Percentiles rank a stretch among this genome's conserved stretches.
Conservation (phyloP, 2,329 filamentous ascomycete genomes). For the Helminthosporium solani region DNA sequence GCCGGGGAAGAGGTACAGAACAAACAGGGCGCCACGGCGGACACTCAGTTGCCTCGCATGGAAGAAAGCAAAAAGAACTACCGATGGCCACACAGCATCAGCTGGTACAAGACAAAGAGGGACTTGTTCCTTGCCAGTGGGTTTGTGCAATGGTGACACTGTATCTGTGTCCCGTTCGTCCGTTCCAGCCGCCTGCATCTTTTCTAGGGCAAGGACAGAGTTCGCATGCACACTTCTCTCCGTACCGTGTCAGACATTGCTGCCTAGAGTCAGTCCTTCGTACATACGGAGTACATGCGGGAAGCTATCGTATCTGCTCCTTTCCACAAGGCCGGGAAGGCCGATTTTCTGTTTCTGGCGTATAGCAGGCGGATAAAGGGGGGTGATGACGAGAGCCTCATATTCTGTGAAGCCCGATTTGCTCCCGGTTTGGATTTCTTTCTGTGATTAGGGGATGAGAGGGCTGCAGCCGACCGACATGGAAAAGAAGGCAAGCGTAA, state of each 20-base stretch:
- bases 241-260: constrained; percentile 12
- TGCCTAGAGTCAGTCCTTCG: constrained; percentile 20
- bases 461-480: constrained; percentile 14
- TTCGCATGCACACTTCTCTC: constrained; percentile 17
- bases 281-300: too few relatives aligned
- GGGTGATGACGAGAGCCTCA: constrained; percentile 2
- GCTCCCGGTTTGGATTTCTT: constrained; percentile 1
- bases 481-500: constrained; percentile 7
- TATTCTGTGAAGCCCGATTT: constrained; percentile 1
- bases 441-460: constrained; percentile 1
- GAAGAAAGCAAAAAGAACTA: constrained; percentile 6
- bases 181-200: constrained; percentile 8
- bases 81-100: constrained; percentile 3
- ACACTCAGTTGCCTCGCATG: constrained; percentile 8
- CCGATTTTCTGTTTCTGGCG: neutral
- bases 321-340: constrained; percentile 14
- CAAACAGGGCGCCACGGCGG: constrained; percentile 2
- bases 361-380: neutral
- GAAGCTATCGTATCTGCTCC: too few relatives aligned
- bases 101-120: constrained; percentile 1
- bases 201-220: constrained; percentile 13
- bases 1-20: constrained; percentile 10
- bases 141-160: constrained; percentile 9
- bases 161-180: constrained; percentile 14
- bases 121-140: constrained; percentile 7